Base-by-base conservation (phyloP, 1,284 basidiomycete genomes). In the Inonotus obliquus region DNA sequence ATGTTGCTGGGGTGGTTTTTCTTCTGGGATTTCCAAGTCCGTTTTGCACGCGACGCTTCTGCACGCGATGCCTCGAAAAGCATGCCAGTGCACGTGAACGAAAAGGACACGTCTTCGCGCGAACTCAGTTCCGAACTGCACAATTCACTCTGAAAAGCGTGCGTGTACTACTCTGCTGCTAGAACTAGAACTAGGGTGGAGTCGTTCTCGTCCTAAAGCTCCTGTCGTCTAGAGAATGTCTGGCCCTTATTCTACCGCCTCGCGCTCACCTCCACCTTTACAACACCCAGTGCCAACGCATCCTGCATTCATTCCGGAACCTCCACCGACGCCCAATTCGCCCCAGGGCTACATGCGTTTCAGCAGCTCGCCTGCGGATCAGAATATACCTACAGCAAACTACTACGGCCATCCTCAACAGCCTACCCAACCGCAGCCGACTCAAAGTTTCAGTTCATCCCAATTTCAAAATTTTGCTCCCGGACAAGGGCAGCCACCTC, bases 261-360 rank as follows among this genome's bases (percentile, higher is more conserved):
- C 78, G 13, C 76, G 78, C 57, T 92, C 91, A 0, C 91, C 91
- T 0, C 90, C 91, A 2, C 92, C 91, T 0, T 81, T 95, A 1
- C 87, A 92, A 63, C 92, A 96, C 71, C 92, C 93, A 1, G 91
- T 94, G 4, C 93, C 93, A 0, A 94, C 93, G 0, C 92, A 95
- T 68, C 92, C 91, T 3, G 88, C 90, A 0, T 93, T 90, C 72
- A 92, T 94, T 57, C 92, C 92, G 17, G 92, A 96, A 67, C 92
- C 92, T 0, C 92, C 92, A 0, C 83, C 85, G 1, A 94, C 92
- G 0, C 92, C 92, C 0, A 81, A 77, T 25, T 90, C 87, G 4
- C 84, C 90, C 37, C 82, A 87, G 61, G 86, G 86, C 47, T 92
- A 91, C 75, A 86, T 90, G 70, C 83, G 90, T 14, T 92, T 82